These are phyloP conservation scores for Solanum dulcamara DNA, from an alignment of 257 asterid genomes.

Conservation along the genomic window DNA sequence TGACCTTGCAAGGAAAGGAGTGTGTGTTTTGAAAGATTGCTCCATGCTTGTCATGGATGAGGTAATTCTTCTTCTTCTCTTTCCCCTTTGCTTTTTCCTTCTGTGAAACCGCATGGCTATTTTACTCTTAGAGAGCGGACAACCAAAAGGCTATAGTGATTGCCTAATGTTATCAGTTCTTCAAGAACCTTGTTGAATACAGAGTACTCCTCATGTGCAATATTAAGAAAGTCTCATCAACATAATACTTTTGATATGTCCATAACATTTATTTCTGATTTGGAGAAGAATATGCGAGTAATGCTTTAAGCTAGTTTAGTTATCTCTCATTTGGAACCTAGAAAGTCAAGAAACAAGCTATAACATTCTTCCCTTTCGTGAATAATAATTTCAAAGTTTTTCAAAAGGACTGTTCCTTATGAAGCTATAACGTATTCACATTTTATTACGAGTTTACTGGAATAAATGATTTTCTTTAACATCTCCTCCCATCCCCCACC, in stretches of 20 bases:
- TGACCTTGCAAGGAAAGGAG: slow-evolving; percentile 66
- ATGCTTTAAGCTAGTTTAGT: not conserved
- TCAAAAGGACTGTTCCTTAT: not conserved
- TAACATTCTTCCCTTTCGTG: not conserved
- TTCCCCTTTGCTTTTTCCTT: not conserved
- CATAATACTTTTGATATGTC: not conserved
- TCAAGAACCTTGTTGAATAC: not conserved
- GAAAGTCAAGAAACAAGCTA: not conserved
- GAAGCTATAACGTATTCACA: not conserved
- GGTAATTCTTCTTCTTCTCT: slow-evolving; percentile 21
- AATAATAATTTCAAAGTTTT: not conserved
- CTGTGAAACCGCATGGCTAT: not conserved
- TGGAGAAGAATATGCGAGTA: not conserved
- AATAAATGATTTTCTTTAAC: not conserved
- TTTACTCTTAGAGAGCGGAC: not conserved
- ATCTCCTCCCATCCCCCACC: not conserved
- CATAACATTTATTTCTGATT: not conserved
- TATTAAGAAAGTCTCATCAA: not conserved
- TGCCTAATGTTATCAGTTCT: not conserved
- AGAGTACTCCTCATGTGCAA: not conserved
- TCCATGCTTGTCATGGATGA: slow-evolving; percentile 73
- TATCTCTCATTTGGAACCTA: not conserved
- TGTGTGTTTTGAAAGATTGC: slow-evolving; percentile 56
- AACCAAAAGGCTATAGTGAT: not conserved
- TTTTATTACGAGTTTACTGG: not conserved